These are phyloP conservation scores for Caryopteris hybrid DNA, from an alignment of 305 asterid species.

Conservation along the genomic window DNA sequence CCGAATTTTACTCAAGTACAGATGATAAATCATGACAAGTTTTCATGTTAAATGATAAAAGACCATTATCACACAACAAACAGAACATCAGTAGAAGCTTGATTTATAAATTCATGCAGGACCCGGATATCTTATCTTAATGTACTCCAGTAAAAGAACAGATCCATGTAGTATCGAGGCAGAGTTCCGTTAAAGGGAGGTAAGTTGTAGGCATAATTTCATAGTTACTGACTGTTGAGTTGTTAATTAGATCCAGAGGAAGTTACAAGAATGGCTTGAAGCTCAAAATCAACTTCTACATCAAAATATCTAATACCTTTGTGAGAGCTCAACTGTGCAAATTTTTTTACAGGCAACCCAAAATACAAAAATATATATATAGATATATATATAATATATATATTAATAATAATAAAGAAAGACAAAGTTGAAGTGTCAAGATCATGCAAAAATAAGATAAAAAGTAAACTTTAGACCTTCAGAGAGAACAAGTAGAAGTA, in stretches of 20 bases:
- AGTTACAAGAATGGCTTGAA: neutral
- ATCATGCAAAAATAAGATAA: neutral
- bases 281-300: neutral
- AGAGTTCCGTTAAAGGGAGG: neutral
- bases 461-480: neutral
- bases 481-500: neutral
- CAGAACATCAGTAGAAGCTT: neutral
- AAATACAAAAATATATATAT: too few species aligned
- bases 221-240: neutral
- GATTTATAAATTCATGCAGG: neutral
- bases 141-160: neutral
- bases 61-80: neutral
- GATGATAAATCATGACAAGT: neutral
- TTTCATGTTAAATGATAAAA: neutral
- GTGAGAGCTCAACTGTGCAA: neutral
- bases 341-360: too few species aligned
- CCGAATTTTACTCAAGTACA: neutral
- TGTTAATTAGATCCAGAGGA: neutral
- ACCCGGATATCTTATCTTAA: neutral
- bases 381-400: too few species aligned
- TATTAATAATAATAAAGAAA: neutral
- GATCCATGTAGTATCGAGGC: too few species aligned
- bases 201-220: neutral
- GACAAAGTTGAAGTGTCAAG: neutral
- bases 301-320: neutral